A percentile compares a stretch with the other conserved stretches of the same genome.
Evolutionary conservation across 1,284 basidiomycete genomes (phyloP).

Genomic region (Phenoliferia sp.): DNA sequence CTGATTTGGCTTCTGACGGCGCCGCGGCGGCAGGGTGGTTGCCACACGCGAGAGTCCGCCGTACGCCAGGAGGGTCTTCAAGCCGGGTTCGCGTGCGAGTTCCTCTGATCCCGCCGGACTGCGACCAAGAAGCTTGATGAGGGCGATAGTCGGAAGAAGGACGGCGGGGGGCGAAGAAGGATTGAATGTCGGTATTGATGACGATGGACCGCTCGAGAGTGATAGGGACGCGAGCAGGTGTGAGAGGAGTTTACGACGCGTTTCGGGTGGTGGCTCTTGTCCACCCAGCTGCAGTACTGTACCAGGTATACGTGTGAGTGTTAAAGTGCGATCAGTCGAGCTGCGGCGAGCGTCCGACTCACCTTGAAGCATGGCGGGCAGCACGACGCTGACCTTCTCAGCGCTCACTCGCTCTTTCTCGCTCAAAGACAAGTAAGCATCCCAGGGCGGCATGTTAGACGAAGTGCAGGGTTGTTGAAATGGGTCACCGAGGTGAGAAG

Average conservation of each 20-base stretch:
- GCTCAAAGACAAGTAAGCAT: background rate
- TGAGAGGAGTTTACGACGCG: constrained; percentile 13
- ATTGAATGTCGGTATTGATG: background rate
- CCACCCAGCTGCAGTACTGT: background rate
- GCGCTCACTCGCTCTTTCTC: background rate
- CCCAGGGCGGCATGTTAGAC: background rate
- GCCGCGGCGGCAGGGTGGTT: background rate
- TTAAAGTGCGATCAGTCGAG: no score
- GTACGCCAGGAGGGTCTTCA: constrained; percentile 7
- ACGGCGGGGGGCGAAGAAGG: background rate
- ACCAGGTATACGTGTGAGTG: no score
- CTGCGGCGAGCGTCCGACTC: no score
- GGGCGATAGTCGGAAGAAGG: constrained; percentile 6
- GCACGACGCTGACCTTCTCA: background rate
- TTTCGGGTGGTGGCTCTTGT: constrained; percentile 11
- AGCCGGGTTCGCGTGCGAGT: constrained; percentile 11
- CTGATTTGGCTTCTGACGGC: background rate
- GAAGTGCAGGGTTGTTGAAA: background rate
- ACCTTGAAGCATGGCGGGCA: background rate
- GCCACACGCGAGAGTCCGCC: constrained; percentile 21
- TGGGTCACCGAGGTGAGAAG: background rate
- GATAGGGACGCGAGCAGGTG: constrained; percentile 9
- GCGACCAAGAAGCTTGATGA: constrained; percentile 27
- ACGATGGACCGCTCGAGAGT: background rate
- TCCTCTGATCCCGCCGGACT: constrained; percentile 23